These are phyloP conservation scores for Canavalia ensiformis DNA, from an alignment of 306 rosid species.

Conservation along the genomic window DNA sequence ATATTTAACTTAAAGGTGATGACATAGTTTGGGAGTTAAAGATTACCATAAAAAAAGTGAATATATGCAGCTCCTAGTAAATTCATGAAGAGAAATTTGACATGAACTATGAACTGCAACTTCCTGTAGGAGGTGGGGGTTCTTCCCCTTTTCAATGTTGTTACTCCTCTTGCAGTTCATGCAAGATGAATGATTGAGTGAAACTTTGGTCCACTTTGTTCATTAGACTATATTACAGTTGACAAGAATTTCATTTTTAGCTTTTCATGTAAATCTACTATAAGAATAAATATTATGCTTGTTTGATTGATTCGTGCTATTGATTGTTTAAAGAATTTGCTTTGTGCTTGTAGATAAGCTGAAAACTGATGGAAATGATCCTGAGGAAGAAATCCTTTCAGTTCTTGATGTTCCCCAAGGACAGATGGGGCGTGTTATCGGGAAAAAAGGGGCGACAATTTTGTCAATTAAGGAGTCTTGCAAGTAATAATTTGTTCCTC, in stretches of 20 bases:
- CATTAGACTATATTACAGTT: conserved; percentile 38
- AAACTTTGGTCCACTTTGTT: conserved; percentile 27
- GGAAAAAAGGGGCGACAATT: conserved; percentile 83
- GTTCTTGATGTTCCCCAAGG: conserved; percentile 89
- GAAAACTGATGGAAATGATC: conserved; percentile 63
- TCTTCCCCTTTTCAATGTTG: neutral
- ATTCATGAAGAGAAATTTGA: neutral
- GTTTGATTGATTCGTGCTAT: conserved; percentile 23
- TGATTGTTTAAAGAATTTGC: conserved; percentile 40
- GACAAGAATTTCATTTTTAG: conserved; percentile 38
- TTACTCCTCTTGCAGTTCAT: conserved; percentile 27
- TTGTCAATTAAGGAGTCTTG: conserved; percentile 84
- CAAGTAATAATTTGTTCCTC: conserved; percentile 63
- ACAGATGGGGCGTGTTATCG: conserved; percentile 93
- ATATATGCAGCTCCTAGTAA: conserved; percentile 27
- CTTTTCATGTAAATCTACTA: conserved; percentile 16
- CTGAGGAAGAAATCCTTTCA: conserved; percentile 92
- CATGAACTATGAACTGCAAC: conserved; percentile 18
- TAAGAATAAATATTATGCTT: conserved; percentile 16
- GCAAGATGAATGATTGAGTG: conserved; percentile 20
- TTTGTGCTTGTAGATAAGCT: conserved; percentile 61
- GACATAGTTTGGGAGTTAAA: conserved; percentile 36
- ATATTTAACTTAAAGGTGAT: conserved; percentile 36
- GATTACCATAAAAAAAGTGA: conserved; percentile 19
- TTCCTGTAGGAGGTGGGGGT: neutral